Conservation (phyloP, 1,284 basidiomycete genomes). For the Rugosomyces carneus region DNA sequence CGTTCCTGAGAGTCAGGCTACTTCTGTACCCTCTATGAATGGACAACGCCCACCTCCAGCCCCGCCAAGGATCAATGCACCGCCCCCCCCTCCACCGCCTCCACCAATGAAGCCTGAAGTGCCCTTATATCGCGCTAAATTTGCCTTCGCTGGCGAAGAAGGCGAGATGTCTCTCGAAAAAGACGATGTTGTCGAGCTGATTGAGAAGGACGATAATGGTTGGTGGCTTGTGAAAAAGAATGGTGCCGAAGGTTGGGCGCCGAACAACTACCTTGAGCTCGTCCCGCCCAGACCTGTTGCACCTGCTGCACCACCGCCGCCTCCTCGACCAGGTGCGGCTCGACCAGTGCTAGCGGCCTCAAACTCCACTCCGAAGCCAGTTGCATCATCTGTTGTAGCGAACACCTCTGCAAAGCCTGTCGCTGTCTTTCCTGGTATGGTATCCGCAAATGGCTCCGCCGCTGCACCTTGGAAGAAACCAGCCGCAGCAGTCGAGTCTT, state of each 20-base stretch:
- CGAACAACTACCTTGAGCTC: slow-evolving; percentile 88
- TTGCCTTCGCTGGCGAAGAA: slow-evolving; percentile 83
- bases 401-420: slow-evolving; percentile 61
- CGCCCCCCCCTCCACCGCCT: slow-evolving; percentile 44
- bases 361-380: slow-evolving; percentile 24
- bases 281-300: slow-evolving; percentile 57
- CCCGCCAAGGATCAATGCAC: slow-evolving; percentile 27
- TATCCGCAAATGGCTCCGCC: slow-evolving; percentile 56
- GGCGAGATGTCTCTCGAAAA: slow-evolving; percentile 90
- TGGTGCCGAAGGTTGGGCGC: slow-evolving; percentile 88
- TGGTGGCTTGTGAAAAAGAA: slow-evolving; percentile 97
- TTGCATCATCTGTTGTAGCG: slow-evolving; percentile 42
- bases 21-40: slow-evolving; percentile 14
- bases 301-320: slow-evolving; percentile 62
- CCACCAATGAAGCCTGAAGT: slow-evolving; percentile 56
- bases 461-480: slow-evolving; percentile 70
- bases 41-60: slow-evolving; percentile 27
- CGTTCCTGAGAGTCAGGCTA: slow-evolving; percentile 20
- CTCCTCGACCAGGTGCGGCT: slow-evolving; percentile 38
- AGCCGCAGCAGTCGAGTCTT: slow-evolving; percentile 23
- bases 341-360: slow-evolving; percentile 12
- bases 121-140: slow-evolving; percentile 82
- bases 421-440: slow-evolving; percentile 70
- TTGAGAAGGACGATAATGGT: slow-evolving; percentile 91
- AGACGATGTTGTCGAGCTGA: slow-evolving; percentile 87